Evolutionary conservation across 352 stramenopile species (phyloP).

Genomic region (Pythium dissimile): DNA sequence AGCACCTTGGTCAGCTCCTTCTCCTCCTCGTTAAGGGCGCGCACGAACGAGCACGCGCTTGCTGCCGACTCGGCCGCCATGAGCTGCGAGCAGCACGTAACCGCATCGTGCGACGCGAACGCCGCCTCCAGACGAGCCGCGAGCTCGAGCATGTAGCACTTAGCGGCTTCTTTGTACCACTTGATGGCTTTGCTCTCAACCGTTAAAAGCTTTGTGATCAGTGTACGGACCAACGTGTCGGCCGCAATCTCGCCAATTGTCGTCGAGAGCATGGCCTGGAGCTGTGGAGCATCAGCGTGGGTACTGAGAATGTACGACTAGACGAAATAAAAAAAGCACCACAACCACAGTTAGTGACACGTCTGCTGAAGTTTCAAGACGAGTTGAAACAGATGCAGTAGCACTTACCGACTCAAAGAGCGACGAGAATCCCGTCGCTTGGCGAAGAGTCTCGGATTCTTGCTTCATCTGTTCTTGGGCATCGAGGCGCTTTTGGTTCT

Average conservation of each 20-base stretch:
- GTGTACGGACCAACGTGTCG: conserved; percentile 41
- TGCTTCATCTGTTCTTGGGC: conserved; percentile 50
- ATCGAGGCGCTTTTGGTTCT: conserved; percentile 62
- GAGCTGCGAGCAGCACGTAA: conserved; percentile 42
- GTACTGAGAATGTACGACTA: conserved; percentile 58
- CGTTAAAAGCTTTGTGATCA: conserved; percentile 59
- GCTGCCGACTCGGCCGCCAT: conserved; percentile 6
- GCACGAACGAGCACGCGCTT: conserved; percentile 44
- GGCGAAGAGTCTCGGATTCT: conserved; percentile 48
- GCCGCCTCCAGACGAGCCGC: conserved; percentile 42
- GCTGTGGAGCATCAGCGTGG: conserved; percentile 28
- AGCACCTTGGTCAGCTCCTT: conserved; percentile 45
- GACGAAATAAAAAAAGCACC: not conserved
- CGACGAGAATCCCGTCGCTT: conserved; percentile 52
- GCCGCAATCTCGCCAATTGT: conserved; percentile 44
- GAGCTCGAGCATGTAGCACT: conserved; percentile 70
- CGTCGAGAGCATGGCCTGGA: conserved; percentile 48
- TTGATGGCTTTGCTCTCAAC: conserved; percentile 63
- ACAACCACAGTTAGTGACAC: too few species aligned
- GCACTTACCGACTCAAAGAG: conserved; percentile 62
- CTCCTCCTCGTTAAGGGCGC: conserved; percentile 44
- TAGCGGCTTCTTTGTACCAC: conserved; percentile 67
- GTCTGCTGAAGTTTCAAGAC: not conserved
- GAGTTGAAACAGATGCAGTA: not conserved
- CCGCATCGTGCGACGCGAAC: conserved; percentile 37